Evolutionary conservation across 2,329 filamentous ascomycete species (phyloP).

Genomic region (Hypoxylon sp.): DNA sequence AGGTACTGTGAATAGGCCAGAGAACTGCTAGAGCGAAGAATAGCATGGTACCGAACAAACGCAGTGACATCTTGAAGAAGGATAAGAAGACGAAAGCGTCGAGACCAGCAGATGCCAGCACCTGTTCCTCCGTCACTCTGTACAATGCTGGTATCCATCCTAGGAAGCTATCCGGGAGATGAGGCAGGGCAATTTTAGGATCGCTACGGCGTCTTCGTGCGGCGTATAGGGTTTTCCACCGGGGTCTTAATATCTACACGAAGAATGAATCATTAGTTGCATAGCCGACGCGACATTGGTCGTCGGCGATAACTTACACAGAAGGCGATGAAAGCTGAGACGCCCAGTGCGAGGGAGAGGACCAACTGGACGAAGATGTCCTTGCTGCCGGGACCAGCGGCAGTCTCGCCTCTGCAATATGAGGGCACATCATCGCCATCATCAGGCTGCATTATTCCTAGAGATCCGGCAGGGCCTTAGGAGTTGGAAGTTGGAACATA

Average conservation of each 20-base stretch:
- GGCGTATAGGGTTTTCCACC: conserved; percentile 91
- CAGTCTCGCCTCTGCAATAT: conserved; percentile 36
- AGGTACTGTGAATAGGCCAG: conserved; percentile 83
- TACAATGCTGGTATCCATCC: conserved; percentile 93
- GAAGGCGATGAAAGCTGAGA: conserved; percentile 77
- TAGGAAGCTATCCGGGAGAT: conserved; percentile 83
- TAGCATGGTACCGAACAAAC: conserved; percentile 79
- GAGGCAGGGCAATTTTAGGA: conserved; percentile 69
- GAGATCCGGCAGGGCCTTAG: conserved; percentile 6
- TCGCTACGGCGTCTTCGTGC: conserved; percentile 82
- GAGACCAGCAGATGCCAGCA: conserved; percentile 87
- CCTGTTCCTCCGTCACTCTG: conserved; percentile 85
- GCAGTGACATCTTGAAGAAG: conserved; percentile 96
- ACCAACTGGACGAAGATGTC: conserved; percentile 72
- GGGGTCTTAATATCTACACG: conserved; percentile 79
- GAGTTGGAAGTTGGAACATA: conserved; percentile 14
- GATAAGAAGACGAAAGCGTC: conserved; percentile 95
- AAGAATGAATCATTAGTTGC: conserved; percentile 13
- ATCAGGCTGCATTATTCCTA: conserved; percentile 22
- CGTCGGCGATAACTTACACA: conserved; percentile 64
- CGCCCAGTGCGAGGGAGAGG: conserved; percentile 74
- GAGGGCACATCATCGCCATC: conserved; percentile 24
- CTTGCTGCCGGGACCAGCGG: conserved; percentile 50
- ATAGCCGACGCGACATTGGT: not conserved
- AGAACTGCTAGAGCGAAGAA: conserved; percentile 84